phyloP scores from a whole-genome alignment of 2,329 filamentous ascomycete species.

The Monilinia laxa region DNA sequence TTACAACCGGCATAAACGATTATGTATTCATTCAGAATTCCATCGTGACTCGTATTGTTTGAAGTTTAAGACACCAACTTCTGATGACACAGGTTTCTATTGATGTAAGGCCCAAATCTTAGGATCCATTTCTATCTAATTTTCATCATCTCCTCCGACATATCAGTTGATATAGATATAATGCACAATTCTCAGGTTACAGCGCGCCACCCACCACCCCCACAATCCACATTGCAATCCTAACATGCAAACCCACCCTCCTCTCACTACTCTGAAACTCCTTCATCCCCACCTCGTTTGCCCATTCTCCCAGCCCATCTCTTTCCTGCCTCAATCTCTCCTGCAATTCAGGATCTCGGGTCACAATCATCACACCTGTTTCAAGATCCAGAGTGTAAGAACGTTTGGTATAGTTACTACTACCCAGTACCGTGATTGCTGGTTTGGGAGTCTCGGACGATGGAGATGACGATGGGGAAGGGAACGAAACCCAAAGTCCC shows the following conservation, averaged over 20 bases:
- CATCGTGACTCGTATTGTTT: not conserved
- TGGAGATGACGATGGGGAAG: not conserved
- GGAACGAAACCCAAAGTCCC: slow-evolving; percentile 82
- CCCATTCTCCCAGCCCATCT: slow-evolving; percentile 73
- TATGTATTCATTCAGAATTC: not conserved
- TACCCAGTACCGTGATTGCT: slow-evolving; percentile 64
- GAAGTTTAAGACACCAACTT: not conserved
- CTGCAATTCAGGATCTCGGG: slow-evolving; percentile 70
- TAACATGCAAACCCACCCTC: slow-evolving; percentile 79
- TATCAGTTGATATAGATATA: not conserved
- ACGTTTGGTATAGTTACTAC: slow-evolving; percentile 92
- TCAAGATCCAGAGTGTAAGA: slow-evolving; percentile 93
- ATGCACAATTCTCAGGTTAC: slow-evolving; percentile 44
- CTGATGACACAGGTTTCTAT: not conserved
- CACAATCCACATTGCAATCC: slow-evolving; percentile 93
- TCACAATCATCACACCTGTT: slow-evolving; percentile 83
- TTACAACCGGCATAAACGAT: not conserved
- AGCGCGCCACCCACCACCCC: slow-evolving; percentile 82
- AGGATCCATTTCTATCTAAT: not conserved
- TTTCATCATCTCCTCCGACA: not conserved
- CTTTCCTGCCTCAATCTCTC: slow-evolving; percentile 75
- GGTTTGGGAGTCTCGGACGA: slow-evolving; percentile 7
- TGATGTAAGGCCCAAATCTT: not conserved
- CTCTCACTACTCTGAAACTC: slow-evolving; percentile 81
- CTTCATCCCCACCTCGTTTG: slow-evolving; percentile 65